Conservation (phyloP, 1,139 yeast species). For the Taiozyma sp. region DNA sequence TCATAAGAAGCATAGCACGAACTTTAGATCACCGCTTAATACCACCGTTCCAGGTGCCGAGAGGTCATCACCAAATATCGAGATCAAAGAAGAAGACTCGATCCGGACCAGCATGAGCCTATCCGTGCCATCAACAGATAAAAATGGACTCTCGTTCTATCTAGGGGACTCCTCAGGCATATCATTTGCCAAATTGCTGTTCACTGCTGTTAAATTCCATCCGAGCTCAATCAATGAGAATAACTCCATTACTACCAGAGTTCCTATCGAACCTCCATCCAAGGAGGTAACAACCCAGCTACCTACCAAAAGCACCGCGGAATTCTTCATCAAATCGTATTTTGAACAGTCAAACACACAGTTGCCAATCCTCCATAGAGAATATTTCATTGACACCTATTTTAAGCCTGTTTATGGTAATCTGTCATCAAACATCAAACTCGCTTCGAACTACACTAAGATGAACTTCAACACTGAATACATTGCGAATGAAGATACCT, state of each 20-base stretch:
- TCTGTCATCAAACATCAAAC: conserved; percentile 46
- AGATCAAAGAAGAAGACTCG: conserved; percentile 12
- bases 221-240: conserved; percentile 26
- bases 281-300: conserved; percentile 28
- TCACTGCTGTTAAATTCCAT: conserved; percentile 69
- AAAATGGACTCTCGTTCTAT: conserved; percentile 27
- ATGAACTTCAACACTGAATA: conserved; percentile 33
- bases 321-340: conserved; percentile 57
- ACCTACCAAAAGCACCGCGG: conserved; percentile 72
- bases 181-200: conserved; percentile 70
- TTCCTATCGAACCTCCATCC: conserved; percentile 21
- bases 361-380: conserved; percentile 77
- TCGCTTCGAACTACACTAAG: conserved; percentile 59
- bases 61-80: conserved; percentile 15
- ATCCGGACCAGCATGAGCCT: conserved; percentile 18
- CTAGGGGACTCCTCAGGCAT: conserved; percentile 56
- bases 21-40: background rate
- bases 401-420: conserved; percentile 79
- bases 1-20: background rate
- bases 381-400: conserved; percentile 58
- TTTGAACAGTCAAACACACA: conserved; percentile 82
- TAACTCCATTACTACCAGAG: conserved; percentile 23
- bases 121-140: conserved; percentile 18
- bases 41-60: conserved; percentile 5
- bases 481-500: conserved; percentile 35